These are phyloP conservation scores for Podospora anserina DNA, from an alignment of 495 filamentous ascomycete genomes.

Conservation along the genomic window DNA sequence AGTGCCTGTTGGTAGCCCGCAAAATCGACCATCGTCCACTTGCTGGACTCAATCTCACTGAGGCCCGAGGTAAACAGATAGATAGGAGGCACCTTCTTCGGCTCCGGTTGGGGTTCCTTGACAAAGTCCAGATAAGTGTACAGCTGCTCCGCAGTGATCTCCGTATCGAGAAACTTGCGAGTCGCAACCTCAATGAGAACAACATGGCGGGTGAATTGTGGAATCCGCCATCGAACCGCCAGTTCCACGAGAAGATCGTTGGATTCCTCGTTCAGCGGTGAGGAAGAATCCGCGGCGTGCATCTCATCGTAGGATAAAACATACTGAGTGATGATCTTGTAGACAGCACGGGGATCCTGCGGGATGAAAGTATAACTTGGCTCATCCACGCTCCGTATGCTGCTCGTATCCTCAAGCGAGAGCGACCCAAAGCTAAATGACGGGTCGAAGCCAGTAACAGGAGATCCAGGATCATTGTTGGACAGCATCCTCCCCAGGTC, in stretches of 20 bases:
- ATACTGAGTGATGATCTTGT: slow-evolving; percentile 72
- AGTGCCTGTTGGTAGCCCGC: slow-evolving; percentile 72
- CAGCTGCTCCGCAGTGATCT: slow-evolving; percentile 74
- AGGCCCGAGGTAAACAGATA: slow-evolving; percentile 42
- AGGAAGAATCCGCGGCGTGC: slow-evolving; percentile 47
- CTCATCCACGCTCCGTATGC: slow-evolving; percentile 51
- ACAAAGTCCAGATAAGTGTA: slow-evolving; percentile 78
- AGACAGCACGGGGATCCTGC: slow-evolving; percentile 74
- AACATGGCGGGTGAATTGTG: slow-evolving; percentile 73
- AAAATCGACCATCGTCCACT: slow-evolving; percentile 81
- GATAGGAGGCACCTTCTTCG: slow-evolving; percentile 48
- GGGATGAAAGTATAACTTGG: slow-evolving; percentile 81
- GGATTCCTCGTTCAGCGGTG: slow-evolving; percentile 76
- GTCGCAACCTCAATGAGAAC: slow-evolving; percentile 81
- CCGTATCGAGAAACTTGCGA: slow-evolving; percentile 81
- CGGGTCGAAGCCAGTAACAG: slow-evolving; percentile 69
- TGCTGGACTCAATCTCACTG: slow-evolving; percentile 42
- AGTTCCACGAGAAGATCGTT: slow-evolving; percentile 81
- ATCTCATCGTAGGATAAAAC: slow-evolving; percentile 61
- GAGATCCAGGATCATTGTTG: slow-evolving; percentile 28
- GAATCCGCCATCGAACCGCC: slow-evolving; percentile 85
- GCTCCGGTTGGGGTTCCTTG: slow-evolving; percentile 64
- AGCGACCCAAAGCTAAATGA: slow-evolving; percentile 72
- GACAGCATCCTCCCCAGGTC: slow-evolving; percentile 57
- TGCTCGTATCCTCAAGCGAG: slow-evolving; percentile 57